Percentiles rank a stretch among this genome's conserved stretches.
phyloP scores from a whole-genome alignment of 176 grass and related monocot species.

The Zea luxurians region DNA sequence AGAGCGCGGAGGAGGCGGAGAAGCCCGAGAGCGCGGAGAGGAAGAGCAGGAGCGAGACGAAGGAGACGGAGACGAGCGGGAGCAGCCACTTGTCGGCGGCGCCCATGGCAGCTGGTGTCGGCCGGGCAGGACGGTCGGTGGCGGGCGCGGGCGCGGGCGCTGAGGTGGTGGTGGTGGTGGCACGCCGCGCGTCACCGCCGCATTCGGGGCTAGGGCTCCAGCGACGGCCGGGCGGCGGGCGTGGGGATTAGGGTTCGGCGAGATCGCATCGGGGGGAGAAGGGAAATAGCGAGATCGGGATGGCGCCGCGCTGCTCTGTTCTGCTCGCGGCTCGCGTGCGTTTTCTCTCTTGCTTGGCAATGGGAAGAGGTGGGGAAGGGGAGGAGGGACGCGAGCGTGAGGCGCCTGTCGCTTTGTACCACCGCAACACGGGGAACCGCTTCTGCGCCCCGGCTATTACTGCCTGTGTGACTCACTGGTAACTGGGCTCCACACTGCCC shows the following conservation, averaged over 20 bases:
- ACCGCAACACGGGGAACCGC: background rate
- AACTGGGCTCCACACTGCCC: fast-evolving
- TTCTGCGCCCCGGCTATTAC: background rate
- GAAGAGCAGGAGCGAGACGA: slow-evolving; percentile 74
- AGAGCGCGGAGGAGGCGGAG: slow-evolving; percentile 65
- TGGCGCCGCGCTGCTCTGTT: background rate
- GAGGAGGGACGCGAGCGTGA: slow-evolving; percentile 35
- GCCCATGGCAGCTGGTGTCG: slow-evolving; percentile 30
- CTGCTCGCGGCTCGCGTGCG: slow-evolving; percentile 21
- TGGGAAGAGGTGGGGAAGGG: background rate
- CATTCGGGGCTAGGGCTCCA: slow-evolving; percentile 24
- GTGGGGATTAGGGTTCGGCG: slow-evolving; percentile 32
- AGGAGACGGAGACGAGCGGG: slow-evolving; percentile 68
- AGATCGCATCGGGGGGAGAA: slow-evolving; percentile 49
- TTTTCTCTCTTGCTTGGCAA: slow-evolving; percentile 25
- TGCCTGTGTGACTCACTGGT: background rate
- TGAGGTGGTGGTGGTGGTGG: background rate
- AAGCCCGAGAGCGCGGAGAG: slow-evolving; percentile 77
- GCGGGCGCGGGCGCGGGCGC: background rate
- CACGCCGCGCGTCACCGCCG: slow-evolving; percentile 22
- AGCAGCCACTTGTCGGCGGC: slow-evolving; percentile 77
- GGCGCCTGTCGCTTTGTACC: slow-evolving; percentile 37
- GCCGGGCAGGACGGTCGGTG: background rate
- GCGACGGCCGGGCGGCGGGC: background rate
- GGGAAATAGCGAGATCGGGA: slow-evolving; percentile 42